A percentile compares a stretch with the other conserved stretches of the same genome.
Evolutionary conservation across 257 asterid species (phyloP).

Genomic region (Primulina huaijiensis): DNA sequence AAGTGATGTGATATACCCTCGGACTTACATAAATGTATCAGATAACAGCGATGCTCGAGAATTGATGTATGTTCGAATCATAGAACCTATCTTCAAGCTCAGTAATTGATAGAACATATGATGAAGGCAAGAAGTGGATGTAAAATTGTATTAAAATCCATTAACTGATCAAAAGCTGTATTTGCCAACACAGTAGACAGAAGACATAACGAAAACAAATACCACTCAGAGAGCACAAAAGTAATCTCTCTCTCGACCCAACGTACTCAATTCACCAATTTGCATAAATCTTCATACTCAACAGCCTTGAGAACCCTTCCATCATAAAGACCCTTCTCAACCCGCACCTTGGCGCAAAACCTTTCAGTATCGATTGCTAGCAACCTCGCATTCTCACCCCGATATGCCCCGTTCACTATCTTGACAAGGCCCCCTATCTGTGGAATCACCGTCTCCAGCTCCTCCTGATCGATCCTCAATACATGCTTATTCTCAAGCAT

Average conservation of each 20-base stretch:
- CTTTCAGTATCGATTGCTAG: slow-evolving; percentile 57
- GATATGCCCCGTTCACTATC: slow-evolving; percentile 89
- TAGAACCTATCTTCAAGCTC: too few species aligned
- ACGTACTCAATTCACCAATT: slow-evolving; percentile 43
- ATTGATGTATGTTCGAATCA: too few species aligned
- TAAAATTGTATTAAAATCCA: background rate
- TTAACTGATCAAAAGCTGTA: background rate
- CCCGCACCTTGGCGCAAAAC: slow-evolving; percentile 75
- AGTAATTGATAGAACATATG: too few species aligned
- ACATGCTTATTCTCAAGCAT: slow-evolving; percentile 90
- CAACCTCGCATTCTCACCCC: slow-evolving; percentile 72
- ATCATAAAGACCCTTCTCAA: slow-evolving; percentile 86
- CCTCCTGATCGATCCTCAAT: slow-evolving; percentile 84
- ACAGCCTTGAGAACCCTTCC: slow-evolving; percentile 80
- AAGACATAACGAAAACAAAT: background rate
- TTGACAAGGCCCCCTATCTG: slow-evolving; percentile 89
- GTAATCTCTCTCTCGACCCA: background rate
- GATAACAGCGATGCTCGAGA: too few species aligned
- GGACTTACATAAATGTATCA: too few species aligned
- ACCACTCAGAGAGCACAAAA: slow-evolving; percentile 19
- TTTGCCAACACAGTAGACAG: background rate
- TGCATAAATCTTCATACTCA: slow-evolving; percentile 89
- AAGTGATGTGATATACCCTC: too few species aligned
- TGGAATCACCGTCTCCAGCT: slow-evolving; percentile 92
- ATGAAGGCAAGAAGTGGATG: too few species aligned